Conservation (phyloP, 169 alveolate species). For the Plasmodium gallinaceum region DNA sequence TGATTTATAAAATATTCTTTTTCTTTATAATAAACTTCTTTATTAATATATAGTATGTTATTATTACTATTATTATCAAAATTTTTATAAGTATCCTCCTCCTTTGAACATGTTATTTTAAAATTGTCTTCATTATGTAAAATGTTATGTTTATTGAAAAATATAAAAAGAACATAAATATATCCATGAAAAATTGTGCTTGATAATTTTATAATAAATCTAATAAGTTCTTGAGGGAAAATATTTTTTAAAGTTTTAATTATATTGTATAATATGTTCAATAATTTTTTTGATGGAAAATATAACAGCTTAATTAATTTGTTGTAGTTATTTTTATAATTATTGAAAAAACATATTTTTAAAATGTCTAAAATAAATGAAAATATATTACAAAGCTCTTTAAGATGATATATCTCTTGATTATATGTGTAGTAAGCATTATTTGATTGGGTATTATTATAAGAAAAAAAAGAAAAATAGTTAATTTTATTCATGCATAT, state of each 20-base stretch:
- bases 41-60: slow-evolving; percentile 1
- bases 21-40: slow-evolving; percentile 12
- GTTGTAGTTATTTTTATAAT: slow-evolving; percentile 65
- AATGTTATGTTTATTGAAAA: slow-evolving; percentile 41
- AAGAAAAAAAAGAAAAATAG: slow-evolving; percentile 61
- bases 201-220: slow-evolving; percentile 51
- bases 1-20: not conserved
- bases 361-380: slow-evolving; percentile 47
- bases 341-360: slow-evolving; percentile 56
- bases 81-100: not conserved
- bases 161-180: slow-evolving; percentile 46
- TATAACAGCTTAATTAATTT: slow-evolving; percentile 49
- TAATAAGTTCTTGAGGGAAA: slow-evolving; percentile 45
- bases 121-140: slow-evolving; percentile 6
- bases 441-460: slow-evolving; percentile 42
- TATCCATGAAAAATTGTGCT: slow-evolving; percentile 63
- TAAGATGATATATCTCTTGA: slow-evolving; percentile 49
- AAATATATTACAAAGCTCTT: slow-evolving; percentile 42
- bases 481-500: slow-evolving; percentile 66
- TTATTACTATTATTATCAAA: not conserved
- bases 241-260: slow-evolving; percentile 22
- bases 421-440: slow-evolving; percentile 56
- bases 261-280: slow-evolving; percentile 10
- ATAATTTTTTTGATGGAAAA: slow-evolving; percentile 33
- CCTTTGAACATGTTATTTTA: not conserved